Conservation (phyloP, 169 alveolate genomes). For the Sarcocystis neurona region DNA sequence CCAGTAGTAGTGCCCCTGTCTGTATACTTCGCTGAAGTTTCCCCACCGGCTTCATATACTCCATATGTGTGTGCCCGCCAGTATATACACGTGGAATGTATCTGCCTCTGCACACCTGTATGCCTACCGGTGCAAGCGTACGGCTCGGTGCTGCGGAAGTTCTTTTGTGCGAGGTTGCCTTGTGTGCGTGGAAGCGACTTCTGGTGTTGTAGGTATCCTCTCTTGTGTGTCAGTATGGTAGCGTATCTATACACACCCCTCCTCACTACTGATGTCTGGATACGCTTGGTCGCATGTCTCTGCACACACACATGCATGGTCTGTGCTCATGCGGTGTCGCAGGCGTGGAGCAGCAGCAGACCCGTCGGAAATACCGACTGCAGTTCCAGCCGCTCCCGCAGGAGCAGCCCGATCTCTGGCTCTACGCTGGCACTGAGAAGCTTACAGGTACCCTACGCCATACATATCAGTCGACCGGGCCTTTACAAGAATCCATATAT, state of each 20-base stretch:
- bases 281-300: neutral
- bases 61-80: too few relatives aligned
- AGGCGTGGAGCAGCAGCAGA: neutral
- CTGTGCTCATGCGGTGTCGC: neutral
- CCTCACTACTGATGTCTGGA: neutral
- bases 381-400: constrained; percentile 51
- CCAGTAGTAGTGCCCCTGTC: too few relatives aligned
- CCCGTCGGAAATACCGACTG: neutral
- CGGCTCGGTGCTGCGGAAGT: too few relatives aligned
- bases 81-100: too few relatives aligned
- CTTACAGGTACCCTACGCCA: neutral
- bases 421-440: constrained; percentile 32
- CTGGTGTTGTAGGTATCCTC: neutral
- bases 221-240: neutral
- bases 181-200: neutral
- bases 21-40: too few relatives aligned
- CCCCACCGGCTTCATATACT: too few relatives aligned
- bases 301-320: neutral
- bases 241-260: neutral
- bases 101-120: too few relatives aligned
- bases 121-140: too few relatives aligned
- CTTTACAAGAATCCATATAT: too few relatives aligned
- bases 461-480: neutral
- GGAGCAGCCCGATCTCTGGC: constrained; percentile 47
- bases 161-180: too few relatives aligned